phyloP scores from a whole-genome alignment of 371 early-diverging fungal species.

The Catenaria anguillulae region DNA sequence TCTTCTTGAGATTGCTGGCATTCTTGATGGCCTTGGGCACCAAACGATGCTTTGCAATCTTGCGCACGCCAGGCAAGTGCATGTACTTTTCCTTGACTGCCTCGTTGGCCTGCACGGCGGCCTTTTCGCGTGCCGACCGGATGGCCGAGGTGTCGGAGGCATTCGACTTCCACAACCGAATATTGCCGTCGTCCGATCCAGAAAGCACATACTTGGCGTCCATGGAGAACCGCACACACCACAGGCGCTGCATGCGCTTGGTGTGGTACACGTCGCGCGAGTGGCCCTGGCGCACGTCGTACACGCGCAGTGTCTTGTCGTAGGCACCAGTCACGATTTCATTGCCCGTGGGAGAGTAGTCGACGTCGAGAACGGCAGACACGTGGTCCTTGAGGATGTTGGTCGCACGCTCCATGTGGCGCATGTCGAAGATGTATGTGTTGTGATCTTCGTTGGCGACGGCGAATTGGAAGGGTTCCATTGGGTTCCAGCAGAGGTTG shows the following conservation, averaged over 20 bases:
- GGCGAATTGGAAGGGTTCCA: constrained; percentile 87
- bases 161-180: constrained; percentile 94
- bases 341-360: constrained; percentile 95
- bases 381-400: constrained; percentile 91
- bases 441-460: constrained; percentile 97
- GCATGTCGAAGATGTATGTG: constrained; percentile 91
- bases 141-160: constrained; percentile 77
- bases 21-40: constrained; percentile 68
- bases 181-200: constrained; percentile 95
- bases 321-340: constrained; percentile 92
- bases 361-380: constrained; percentile 91
- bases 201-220: constrained; percentile 93
- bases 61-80: constrained; percentile 78
- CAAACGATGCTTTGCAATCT: constrained; percentile 60
- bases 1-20: constrained; percentile 56
- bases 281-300: constrained; percentile 54
- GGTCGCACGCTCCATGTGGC: constrained; percentile 66
- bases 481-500: constrained; percentile 94
- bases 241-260: constrained; percentile 93
- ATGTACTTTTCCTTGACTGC: constrained; percentile 88
- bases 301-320: constrained; percentile 91
- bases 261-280: constrained; percentile 96
- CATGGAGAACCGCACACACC: constrained; percentile 83
- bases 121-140: constrained; percentile 53
- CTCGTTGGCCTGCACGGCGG: constrained; percentile 60